Percentiles rank a stretch among this genome's conserved stretches.
These are phyloP conservation scores for Choanephora cucurbitarum DNA, from an alignment of 371 early-diverging fungal species.

Conservation along the genomic window DNA sequence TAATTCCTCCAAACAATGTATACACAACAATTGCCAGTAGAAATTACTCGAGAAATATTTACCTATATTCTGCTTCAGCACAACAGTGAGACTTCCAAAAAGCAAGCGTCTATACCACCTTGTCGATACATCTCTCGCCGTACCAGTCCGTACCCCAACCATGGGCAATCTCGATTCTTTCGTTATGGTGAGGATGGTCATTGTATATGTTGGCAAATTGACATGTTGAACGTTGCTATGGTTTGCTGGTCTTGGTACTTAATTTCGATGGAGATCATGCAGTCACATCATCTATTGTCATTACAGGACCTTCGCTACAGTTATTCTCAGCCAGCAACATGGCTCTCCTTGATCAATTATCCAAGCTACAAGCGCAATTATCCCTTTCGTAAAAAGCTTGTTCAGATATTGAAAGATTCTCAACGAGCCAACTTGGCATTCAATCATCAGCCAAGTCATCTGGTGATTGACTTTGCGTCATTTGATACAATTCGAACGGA, in stretches of 20 bases:
- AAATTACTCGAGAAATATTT: conserved; percentile 13
- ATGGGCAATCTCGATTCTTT: not conserved
- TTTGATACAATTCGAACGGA: conserved; percentile 19
- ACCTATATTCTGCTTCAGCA: not conserved
- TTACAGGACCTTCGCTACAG: too few species aligned
- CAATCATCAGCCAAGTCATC: conserved; percentile 13
- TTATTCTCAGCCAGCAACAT: not conserved
- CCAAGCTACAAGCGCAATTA: conserved; percentile 13
- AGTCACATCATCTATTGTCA: not conserved
- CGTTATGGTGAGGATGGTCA: not conserved
- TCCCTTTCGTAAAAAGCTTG: conserved; percentile 13
- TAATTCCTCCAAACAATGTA: too few species aligned
- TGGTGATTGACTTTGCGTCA: conserved; percentile 25
- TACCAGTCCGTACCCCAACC: too few species aligned
- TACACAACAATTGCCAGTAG: conserved; percentile 4
- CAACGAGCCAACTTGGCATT: conserved; percentile 2
- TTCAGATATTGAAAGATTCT: conserved; percentile 15
- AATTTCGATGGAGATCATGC: conserved; percentile 10
- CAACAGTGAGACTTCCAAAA: too few species aligned
- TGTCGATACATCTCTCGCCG: not conserved
- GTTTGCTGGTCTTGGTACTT: conserved; percentile 30
- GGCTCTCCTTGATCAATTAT: conserved; percentile 16
- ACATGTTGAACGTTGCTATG: conserved; percentile 23
- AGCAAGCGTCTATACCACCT: too few species aligned
- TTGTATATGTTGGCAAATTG: conserved; percentile 23